A percentile compares a stretch with the other conserved stretches of the same genome.
Evolutionary conservation across 169 alveolate genomes (phyloP).

Genomic region (Plasmodium malariae): DNA sequence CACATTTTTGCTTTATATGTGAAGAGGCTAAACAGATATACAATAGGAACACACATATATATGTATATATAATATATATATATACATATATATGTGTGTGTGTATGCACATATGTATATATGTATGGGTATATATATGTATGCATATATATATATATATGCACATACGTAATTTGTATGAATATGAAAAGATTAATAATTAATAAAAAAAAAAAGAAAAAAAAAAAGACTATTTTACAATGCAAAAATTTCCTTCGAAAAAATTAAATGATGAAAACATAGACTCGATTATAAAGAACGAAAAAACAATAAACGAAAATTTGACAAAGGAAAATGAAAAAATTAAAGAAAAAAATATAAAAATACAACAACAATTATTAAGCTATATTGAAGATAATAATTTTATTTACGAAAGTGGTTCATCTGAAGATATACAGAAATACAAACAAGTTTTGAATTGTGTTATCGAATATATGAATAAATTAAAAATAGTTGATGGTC

Average conservation of each 20-base stretch:
- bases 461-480: conserved; percentile 41
- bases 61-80: no score
- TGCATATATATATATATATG: not conserved
- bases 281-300: conserved; percentile 36
- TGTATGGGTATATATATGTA: not conserved
- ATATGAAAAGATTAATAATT: not conserved
- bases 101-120: not conserved
- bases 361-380: conserved; percentile 32
- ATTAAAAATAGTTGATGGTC: conserved; percentile 30
- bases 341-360: conserved; percentile 49
- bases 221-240: not conserved
- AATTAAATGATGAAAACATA: conserved; percentile 35
- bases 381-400: conserved; percentile 25
- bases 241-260: conserved; percentile 45
- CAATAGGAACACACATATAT: no score
- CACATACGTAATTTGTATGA: no score
- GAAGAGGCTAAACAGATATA: no score
- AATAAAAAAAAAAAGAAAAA: not conserved
- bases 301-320: conserved; percentile 12
- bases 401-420: conserved; percentile 25
- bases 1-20: no score
- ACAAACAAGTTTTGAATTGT: conserved; percentile 8
- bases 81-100: not conserved
- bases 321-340: conserved; percentile 35
- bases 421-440: conserved; percentile 29